Percentiles rank a stretch among this genome's conserved stretches.
Evolutionary conservation across 345 rosid genomes (phyloP).

Genomic region (Cochlearia excelsa): DNA sequence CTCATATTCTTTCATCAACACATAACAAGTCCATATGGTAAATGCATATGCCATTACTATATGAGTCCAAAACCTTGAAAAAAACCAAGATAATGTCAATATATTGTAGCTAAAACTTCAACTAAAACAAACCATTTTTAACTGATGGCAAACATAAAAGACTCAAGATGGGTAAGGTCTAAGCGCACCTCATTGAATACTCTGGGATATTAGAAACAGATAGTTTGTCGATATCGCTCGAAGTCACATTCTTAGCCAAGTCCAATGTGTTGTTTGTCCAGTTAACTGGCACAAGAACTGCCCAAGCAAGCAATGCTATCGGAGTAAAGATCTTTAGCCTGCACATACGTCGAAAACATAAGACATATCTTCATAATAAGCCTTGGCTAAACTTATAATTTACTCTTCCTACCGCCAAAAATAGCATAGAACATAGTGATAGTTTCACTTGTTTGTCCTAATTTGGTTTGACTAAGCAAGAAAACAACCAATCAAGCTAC

Average conservation of each 20-base stretch:
- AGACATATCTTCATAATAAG: not conserved
- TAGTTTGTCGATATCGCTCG: not conserved
- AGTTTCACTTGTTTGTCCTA: not conserved
- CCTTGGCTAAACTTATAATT: not conserved
- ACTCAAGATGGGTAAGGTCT: not conserved
- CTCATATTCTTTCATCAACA: too few species aligned
- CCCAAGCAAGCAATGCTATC: not conserved
- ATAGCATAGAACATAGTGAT: conserved; percentile 1
- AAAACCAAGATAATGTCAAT: too few species aligned
- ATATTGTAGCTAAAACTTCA: too few species aligned
- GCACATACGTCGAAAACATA: conserved; percentile 20
- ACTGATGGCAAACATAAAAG: not conserved
- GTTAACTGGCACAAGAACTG: not conserved
- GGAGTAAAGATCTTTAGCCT: conserved; percentile 72
- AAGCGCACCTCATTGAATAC: not conserved
- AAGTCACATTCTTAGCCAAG: not conserved
- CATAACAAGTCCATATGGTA: too few species aligned
- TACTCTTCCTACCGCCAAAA: not conserved
- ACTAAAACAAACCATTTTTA: too few species aligned
- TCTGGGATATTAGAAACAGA: not conserved
- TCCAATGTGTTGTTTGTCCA: not conserved
- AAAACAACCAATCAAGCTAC: not conserved
- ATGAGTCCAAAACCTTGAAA: too few species aligned
- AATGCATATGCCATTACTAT: too few species aligned
- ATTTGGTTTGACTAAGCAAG: too few species aligned